Base-by-base conservation (phyloP, 1,284 basidiomycete species). In the Ceratobasidium sp. region DNA sequence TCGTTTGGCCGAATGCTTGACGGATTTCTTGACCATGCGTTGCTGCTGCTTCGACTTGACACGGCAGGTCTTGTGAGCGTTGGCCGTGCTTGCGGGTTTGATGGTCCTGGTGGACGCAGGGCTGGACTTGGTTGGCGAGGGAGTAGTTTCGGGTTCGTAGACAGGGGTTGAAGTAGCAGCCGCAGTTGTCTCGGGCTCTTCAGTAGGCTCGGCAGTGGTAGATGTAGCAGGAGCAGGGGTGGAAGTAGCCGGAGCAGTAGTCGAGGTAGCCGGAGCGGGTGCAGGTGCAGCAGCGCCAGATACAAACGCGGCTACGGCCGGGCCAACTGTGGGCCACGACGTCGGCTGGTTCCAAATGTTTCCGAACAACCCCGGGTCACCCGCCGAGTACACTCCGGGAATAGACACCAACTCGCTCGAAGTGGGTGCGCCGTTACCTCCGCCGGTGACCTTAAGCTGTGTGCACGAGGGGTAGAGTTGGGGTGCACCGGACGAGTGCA, bases 381-480 rank as follows among this genome's bases (percentile, higher is more conserved):
- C 53, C 38, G 40, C 27, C 15, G 31, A 56, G 40, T 72, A 72
- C 25, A 72, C 47, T 1, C 70, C 70, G 1, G 70, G 70, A 32
- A 71, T 71, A 31, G 57, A 42, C 27, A 71, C 68, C 15, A 71
- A 57, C 38, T 72, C 70, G 29, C 29, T 32, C 8, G 49, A 22
- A 25, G 42, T 34, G 2, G 72, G 72, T 2, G 42, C 54, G 52
- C 67, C 52, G 31, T 45, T 47, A 20, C 72, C 72, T 27, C 58
- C 49, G 12, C 70, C 70, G 6, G 58, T 67, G 25, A 72, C 54
- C 12, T 49, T 47, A 42, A 72, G 31, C 45, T 72, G 72, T 6
- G 70, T 55, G 55, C 72, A 72, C 15, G 35, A 56, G 10, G 70
- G 70, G 40, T 72, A 72, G 55, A 72, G 68, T 22, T 72, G 72